These are phyloP conservation scores for Pisolithus microcarpus DNA, from an alignment of 768 basidiomycete species.

Conservation along the genomic window DNA sequence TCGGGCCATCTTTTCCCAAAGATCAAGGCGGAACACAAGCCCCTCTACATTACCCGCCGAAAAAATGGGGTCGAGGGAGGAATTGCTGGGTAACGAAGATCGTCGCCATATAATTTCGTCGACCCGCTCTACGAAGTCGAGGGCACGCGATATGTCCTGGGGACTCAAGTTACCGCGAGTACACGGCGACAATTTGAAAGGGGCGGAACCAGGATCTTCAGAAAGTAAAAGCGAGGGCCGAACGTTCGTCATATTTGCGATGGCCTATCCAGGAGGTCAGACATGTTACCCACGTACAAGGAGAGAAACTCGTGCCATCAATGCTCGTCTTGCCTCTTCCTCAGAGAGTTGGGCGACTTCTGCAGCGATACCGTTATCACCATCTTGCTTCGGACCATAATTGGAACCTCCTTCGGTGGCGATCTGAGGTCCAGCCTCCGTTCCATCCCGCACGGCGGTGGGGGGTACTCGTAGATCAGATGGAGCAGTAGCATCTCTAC, in stretches of 20 bases:
- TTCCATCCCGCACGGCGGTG: not conserved
- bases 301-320: constrained; percentile 14
- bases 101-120: too few species aligned
- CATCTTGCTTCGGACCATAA: not conserved
- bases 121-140: too few species aligned
- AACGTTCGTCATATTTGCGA: constrained; percentile 11
- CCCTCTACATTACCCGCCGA: too few species aligned
- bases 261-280: constrained; percentile 4
- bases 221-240: constrained; percentile 1
- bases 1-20: constrained; percentile 24
- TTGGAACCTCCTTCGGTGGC: not conserved
- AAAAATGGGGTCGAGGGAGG: too few species aligned
- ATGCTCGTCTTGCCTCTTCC: constrained; percentile 14
- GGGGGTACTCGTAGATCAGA: not conserved
- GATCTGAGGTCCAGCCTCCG: constrained; percentile 1
- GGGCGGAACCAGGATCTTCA: not conserved
- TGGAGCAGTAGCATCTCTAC: not conserved
- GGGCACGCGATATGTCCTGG: constrained; percentile 16
- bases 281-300: not conserved
- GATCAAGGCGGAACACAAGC: too few species aligned
- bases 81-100: too few species aligned
- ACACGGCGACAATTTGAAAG: not conserved
- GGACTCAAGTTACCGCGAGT: constrained; percentile 10
- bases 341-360: constrained; percentile 18
- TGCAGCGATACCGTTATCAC: constrained; percentile 1